Evolutionary conservation across 2,329 filamentous ascomycete genomes (phyloP).

Genomic region (Sporothrix inflata): DNA sequence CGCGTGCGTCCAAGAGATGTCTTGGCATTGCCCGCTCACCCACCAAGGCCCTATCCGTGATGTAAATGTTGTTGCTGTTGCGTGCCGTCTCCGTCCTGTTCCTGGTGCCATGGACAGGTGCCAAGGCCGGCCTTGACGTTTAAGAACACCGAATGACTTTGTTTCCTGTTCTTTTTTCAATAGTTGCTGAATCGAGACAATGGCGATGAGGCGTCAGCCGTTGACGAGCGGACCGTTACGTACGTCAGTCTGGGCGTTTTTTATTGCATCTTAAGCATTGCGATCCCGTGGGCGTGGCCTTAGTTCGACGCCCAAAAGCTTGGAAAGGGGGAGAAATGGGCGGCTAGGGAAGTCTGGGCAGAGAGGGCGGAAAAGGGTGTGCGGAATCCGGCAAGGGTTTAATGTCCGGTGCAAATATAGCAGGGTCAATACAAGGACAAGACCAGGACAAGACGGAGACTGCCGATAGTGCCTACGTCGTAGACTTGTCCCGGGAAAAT

Average conservation of each 20-base stretch:
- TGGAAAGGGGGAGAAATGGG: background rate
- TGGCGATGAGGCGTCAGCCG: background rate
- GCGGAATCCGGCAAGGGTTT: background rate
- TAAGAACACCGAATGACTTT: background rate
- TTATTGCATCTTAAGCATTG: background rate
- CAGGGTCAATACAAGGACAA: background rate
- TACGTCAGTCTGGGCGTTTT: background rate
- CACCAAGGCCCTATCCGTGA: background rate
- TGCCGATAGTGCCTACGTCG: background rate
- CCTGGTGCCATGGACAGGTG: background rate
- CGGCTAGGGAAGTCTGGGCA: background rate
- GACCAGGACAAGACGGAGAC: background rate
- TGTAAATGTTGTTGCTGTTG: background rate
- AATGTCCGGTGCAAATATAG: background rate
- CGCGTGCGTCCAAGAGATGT: conserved; percentile 15
- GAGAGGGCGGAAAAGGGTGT: background rate
- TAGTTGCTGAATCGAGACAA: background rate
- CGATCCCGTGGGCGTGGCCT: background rate
- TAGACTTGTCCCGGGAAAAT: background rate
- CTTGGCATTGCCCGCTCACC: conserved; percentile 2
- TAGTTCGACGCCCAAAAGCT: background rate
- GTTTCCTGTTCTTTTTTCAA: background rate
- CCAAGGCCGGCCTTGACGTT: conserved; percentile 17
- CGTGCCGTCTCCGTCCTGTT: background rate
- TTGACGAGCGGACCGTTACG: background rate